These are phyloP conservation scores for Balakata baccata DNA, from an alignment of 345 rosid genomes.

Conservation along the genomic window DNA sequence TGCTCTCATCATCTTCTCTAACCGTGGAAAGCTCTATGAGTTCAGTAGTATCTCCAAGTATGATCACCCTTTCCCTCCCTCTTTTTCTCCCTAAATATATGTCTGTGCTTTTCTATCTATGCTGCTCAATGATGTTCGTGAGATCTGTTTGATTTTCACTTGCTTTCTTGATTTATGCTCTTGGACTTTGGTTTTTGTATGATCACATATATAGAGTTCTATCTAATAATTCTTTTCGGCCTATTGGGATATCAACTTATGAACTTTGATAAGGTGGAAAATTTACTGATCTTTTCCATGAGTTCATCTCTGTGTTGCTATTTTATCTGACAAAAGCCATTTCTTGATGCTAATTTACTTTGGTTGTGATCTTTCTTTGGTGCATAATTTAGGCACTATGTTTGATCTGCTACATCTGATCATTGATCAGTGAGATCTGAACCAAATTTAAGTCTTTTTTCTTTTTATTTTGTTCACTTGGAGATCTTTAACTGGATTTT, in stretches of 20 bases:
- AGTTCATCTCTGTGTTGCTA: neutral
- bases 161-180: neutral
- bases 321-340: neutral
- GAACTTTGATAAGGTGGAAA: neutral
- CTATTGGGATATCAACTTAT: neutral
- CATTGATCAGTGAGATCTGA: constrained; percentile 1
- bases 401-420: neutral
- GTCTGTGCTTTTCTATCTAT: too few species aligned
- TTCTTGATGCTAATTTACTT: neutral
- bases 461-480: neutral
- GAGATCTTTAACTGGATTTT: constrained; percentile 2
- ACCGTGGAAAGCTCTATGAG: constrained; percentile 95
- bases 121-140: neutral
- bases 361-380: constrained; percentile 1
- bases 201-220: too few species aligned
- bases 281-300: too few species aligned
- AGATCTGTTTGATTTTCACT: constrained; percentile 11
- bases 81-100: neutral
- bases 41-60: constrained; percentile 85
- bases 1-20: constrained; percentile 95
- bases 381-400: neutral
- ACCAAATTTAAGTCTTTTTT: neutral
- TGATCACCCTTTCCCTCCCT: constrained; percentile 6
- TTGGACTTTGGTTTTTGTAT: too few species aligned
- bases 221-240: neutral